Conservation (phyloP, 352 stramenopile species). For the Phytophthora kernoviae region DNA sequence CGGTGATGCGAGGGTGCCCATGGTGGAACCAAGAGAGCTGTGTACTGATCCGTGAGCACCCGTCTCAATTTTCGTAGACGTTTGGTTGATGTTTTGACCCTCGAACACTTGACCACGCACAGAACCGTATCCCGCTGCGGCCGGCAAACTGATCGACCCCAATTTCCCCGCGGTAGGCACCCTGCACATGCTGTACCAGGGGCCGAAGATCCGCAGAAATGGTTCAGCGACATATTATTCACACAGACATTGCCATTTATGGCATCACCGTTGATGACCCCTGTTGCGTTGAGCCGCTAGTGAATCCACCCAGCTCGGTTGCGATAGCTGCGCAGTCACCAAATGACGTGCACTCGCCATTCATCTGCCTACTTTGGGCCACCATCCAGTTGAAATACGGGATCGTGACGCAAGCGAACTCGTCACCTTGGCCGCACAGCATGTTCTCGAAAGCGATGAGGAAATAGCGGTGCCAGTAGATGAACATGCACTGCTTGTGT, state of each 20-base stretch:
- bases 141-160: conserved; percentile 27
- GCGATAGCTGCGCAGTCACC: conserved; percentile 41
- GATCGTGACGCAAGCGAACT: conserved; percentile 62
- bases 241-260: conserved; percentile 34
- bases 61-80: conserved; percentile 35
- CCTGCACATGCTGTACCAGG: conserved; percentile 18
- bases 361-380: conserved; percentile 33
- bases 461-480: conserved; percentile 73
- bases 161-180: conserved; percentile 48
- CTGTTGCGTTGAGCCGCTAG: conserved; percentile 10
- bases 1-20: conserved; percentile 42
- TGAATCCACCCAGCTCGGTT: conserved; percentile 33
- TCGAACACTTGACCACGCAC: conserved; percentile 39
- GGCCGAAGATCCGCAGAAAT: conserved; percentile 44
- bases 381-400: conserved; percentile 76
- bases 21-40: conserved; percentile 35
- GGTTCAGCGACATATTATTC: conserved; percentile 31
- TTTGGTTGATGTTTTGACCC: conserved; percentile 37
- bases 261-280: conserved; percentile 31
- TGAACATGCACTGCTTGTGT: conserved; percentile 64
- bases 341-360: conserved; percentile 40
- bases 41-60: conserved; percentile 52
- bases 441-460: conserved; percentile 78
- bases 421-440: conserved; percentile 41
- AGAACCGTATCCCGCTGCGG: conserved; percentile 25